Conservation (phyloP, 2,329 filamentous ascomycete species). For the Aspergillus jensenii region DNA sequence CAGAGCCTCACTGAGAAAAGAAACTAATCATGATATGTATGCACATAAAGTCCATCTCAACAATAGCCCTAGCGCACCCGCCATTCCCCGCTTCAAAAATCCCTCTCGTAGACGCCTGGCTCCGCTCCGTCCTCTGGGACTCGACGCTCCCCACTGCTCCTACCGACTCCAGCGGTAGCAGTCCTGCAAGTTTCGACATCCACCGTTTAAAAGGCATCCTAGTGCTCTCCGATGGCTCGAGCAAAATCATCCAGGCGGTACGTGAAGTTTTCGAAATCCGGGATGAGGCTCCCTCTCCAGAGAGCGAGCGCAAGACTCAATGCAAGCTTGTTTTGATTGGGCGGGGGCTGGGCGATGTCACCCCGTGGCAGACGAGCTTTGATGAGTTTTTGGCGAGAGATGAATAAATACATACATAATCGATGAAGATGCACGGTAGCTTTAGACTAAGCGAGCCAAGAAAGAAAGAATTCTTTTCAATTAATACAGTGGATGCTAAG, state of each 20-base stretch:
- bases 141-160: slow-evolving; percentile 27
- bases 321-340: slow-evolving; percentile 52
- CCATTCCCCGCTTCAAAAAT: slow-evolving; percentile 60
- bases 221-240: slow-evolving; percentile 60
- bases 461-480: slow-evolving; percentile 15
- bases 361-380: slow-evolving; percentile 37
- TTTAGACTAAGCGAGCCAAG: background rate
- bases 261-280: slow-evolving; percentile 91
- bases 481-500: slow-evolving; percentile 30
- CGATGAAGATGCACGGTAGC: background rate
- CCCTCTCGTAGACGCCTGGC: slow-evolving; percentile 71
- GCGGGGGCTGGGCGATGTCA: slow-evolving; percentile 38
- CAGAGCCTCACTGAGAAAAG: background rate
- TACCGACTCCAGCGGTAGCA: background rate
- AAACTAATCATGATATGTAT: slow-evolving; percentile 3
- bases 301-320: slow-evolving; percentile 21
- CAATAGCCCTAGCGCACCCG: slow-evolving; percentile 65
- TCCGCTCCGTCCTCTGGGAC: slow-evolving; percentile 84
- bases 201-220: slow-evolving; percentile 86
- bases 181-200: slow-evolving; percentile 63
- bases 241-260: slow-evolving; percentile 85
- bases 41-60: slow-evolving; percentile 70
- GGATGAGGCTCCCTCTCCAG: slow-evolving; percentile 48
- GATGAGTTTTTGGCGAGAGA: slow-evolving; percentile 26
- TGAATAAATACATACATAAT: background rate